Percentiles rank a stretch among this genome's conserved stretches.
Evolutionary conservation across 495 filamentous ascomycete species (phyloP).

Genomic region (Parathielavia appendiculata): DNA sequence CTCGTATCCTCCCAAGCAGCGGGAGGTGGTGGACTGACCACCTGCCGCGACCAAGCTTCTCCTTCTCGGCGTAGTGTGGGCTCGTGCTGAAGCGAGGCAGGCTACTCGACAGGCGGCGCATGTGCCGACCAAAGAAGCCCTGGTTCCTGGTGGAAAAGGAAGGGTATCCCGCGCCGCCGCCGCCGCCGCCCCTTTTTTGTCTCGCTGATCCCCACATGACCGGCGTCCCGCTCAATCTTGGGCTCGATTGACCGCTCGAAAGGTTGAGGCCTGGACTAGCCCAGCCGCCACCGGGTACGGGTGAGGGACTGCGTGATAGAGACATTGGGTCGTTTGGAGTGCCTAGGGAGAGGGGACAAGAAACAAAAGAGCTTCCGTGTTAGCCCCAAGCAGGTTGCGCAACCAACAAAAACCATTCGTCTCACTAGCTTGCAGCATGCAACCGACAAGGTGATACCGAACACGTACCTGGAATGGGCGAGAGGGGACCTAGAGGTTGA

Average conservation of each 20-base stretch:
- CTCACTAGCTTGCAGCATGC: slow-evolving; percentile 16
- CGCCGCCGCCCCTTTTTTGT: slow-evolving; percentile 59
- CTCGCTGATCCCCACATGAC: slow-evolving; percentile 83
- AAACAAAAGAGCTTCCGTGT: neutral
- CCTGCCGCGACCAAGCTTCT: slow-evolving; percentile 56
- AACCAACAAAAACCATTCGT: slow-evolving; percentile 5
- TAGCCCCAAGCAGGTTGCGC: slow-evolving; percentile 1
- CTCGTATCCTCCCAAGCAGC: slow-evolving; percentile 35
- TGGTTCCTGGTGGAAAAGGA: slow-evolving; percentile 74
- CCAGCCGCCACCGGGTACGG: slow-evolving; percentile 77
- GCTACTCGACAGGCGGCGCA: slow-evolving; percentile 65
- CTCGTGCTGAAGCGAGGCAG: slow-evolving; percentile 62
- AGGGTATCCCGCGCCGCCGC: slow-evolving; percentile 62
- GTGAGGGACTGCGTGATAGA: slow-evolving; percentile 77
- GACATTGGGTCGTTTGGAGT: slow-evolving; percentile 61
- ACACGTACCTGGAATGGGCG: slow-evolving; percentile 42
- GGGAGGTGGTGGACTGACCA: slow-evolving; percentile 37
- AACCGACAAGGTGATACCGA: neutral
- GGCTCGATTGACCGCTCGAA: slow-evolving; percentile 64
- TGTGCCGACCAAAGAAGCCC: slow-evolving; percentile 77
- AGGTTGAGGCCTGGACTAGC: slow-evolving; percentile 74
- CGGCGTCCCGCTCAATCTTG: slow-evolving; percentile 50
- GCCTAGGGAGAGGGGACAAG: slow-evolving; percentile 25
- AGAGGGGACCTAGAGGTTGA: slow-evolving; percentile 32
- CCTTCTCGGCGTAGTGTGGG: slow-evolving; percentile 62